Base-by-base conservation (phyloP, 2,329 filamentous ascomycete genomes). In the Xylaria sp. region DNA sequence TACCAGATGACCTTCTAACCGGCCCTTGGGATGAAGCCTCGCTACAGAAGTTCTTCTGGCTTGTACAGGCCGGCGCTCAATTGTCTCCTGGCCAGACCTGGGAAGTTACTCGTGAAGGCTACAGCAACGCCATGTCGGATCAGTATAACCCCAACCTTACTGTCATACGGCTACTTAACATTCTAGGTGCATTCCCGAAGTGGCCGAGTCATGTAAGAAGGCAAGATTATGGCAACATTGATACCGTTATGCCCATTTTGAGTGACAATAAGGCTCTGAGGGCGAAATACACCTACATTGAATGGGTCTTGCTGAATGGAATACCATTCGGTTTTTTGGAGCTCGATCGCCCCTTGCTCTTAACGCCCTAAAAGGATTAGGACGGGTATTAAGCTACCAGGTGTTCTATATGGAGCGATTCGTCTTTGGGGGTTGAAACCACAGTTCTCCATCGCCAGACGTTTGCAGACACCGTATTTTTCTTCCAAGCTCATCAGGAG, bases 41-140 rank as follows among this genome's bases (percentile, higher is more conserved):
- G 49, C 74, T 78, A 28, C 78, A 80, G 46, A 82, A 82, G 33
- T 75, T 85, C 5, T 84, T 84, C 73, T 85, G 84, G 84, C 76
- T 86, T 23, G 74, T 79, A 10, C 79, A 81, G 42, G 80, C 78
- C 6, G 83, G 83, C 15, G 76, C 80, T 60, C 73, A 71, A 4
- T 51, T 80, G 9, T 75, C 76, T 23, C 68, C 75, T 1, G 71
- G 77, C 42, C 76, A 79, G 65, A 76, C 81, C 1, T 85, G 84
- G 84, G 84, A 86, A 66, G 57, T 78, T 33, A 82, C 79, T 57
- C 67, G 79, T 3, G 72, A 80, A 54, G 79, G 78, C 44, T 78
- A 83, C 51, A 79, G 75, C 31, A 80, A 80, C 49, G 81, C 79
- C 23, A 70, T 80, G 2, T 59, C 63, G 1, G 53, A 67, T 51